Evolutionary conservation across 2,329 filamentous ascomycete genomes (phyloP).

Genomic region (Talaromyces pinophilus): DNA sequence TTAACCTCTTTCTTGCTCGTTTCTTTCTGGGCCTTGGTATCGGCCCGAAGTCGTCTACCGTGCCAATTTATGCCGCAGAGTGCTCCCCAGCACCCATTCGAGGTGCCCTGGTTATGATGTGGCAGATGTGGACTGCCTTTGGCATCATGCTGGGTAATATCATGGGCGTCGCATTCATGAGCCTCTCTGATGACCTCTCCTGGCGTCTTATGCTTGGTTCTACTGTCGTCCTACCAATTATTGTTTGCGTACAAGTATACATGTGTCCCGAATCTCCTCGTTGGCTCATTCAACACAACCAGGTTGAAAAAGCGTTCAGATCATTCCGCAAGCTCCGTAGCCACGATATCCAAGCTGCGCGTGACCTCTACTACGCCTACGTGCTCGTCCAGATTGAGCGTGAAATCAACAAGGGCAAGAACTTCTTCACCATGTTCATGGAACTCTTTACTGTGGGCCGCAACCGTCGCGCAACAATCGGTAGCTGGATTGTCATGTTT

Average conservation of each 20-base stretch:
- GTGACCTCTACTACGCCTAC: constrained; percentile 60
- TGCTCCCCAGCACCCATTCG: constrained; percentile 52
- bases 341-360: constrained; percentile 55
- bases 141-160: constrained; percentile 53
- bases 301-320: constrained; percentile 49
- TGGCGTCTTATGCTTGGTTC: constrained; percentile 72
- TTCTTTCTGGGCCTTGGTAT: constrained; percentile 48
- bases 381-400: constrained; percentile 63
- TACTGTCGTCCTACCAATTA: constrained; percentile 62
- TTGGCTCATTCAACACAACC: constrained; percentile 54
- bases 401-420: constrained; percentile 53
- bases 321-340: constrained; percentile 53
- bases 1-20: constrained; percentile 45
- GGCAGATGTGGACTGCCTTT: constrained; percentile 54
- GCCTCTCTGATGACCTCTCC: constrained; percentile 52
- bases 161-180: constrained; percentile 51
- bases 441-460: constrained; percentile 64
- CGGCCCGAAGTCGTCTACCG: constrained; percentile 48
- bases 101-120: constrained; percentile 55
- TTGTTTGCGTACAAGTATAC: constrained; percentile 63
- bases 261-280: constrained; percentile 61
- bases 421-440: constrained; percentile 54
- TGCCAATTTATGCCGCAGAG: constrained; percentile 52
- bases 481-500: constrained; percentile 64
- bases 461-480: constrained; percentile 61